These are phyloP conservation scores for Cercophora samala DNA, from an alignment of 495 filamentous ascomycete genomes.

Conservation along the genomic window DNA sequence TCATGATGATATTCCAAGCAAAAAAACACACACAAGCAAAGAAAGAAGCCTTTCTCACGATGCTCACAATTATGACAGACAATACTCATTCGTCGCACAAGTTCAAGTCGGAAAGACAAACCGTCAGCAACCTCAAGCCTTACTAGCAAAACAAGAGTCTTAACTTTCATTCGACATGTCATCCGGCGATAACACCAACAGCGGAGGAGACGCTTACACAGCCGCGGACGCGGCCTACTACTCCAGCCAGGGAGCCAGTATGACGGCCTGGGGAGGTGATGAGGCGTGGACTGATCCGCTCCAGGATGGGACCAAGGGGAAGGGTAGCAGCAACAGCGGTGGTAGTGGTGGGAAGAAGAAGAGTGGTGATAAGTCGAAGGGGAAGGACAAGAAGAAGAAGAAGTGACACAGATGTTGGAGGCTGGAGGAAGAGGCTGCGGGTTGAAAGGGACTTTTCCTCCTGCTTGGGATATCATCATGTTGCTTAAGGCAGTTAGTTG, in stretches of 20 bases:
- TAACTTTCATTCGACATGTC: no score
- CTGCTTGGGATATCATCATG: no score
- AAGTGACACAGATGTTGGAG: background rate
- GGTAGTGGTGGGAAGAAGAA: background rate
- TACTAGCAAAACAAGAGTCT: background rate
- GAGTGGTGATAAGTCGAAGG: background rate
- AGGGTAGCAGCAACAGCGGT: background rate
- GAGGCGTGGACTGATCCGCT: constrained; percentile 1
- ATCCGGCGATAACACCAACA: background rate
- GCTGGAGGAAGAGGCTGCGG: background rate
- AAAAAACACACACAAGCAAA: no score
- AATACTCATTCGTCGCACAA: no score
- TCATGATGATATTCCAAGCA: no score
- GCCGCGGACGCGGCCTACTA: background rate
- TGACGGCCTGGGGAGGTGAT: background rate
- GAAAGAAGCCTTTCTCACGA: no score
- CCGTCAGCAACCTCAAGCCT: background rate
- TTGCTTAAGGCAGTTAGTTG: no score
- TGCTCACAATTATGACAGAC: no score
- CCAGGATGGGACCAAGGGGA: background rate
- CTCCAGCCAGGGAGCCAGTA: background rate
- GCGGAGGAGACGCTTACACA: background rate
- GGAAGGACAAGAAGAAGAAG: background rate
- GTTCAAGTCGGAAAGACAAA: no score
- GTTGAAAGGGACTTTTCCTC: no score